Base-by-base conservation (phyloP, 768 basidiomycete species). In the Macrolepiota fuliginosa region DNA sequence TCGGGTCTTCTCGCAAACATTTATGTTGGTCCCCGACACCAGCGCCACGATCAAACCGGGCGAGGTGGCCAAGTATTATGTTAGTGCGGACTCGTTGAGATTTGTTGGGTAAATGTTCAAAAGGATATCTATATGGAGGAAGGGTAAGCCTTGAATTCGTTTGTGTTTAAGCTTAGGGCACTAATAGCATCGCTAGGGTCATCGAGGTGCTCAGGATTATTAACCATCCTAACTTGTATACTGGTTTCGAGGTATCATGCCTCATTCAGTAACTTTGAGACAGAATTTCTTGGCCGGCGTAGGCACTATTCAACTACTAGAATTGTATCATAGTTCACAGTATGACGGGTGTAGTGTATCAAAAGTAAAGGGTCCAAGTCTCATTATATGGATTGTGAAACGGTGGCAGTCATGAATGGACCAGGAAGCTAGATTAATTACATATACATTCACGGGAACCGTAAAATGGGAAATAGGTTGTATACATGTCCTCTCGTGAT, bases 1-100 rank as follows among this genome's bases (percentile, higher is more conserved):
- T 7, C 84, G 92, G 40, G 90, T 93, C 54, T 94, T 94, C 74
- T 88, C 89, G 17, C 92, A 94, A 72, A 90, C 91, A 5, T 94
- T 94, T 69, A 84, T 94, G 78, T 86, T 94, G 37, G 84, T 88
- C 10, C 91, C 91, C 3, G 91, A 92, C 69, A 78, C 90, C 2
- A 79, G 78, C 46, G 85, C 87, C 32, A 79, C 88, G 2, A 79
- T 81, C 1, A 87, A 86, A 62, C 79, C 82, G 4, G 90, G 88
- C 60, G 90, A 90, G 68, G 83, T 90, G 0, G 89, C 89, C 9
- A 92, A 90, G 70, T 94, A 94, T 70, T 94, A 89, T 68, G 78
- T 94, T 58, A 85, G 85, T 62, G 85, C 90, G 11, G 92, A 94
- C 72, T 83, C 89, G 3, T 74, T 94, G 72, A 82, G 92, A 70